A percentile compares a stretch with the other conserved stretches of the same genome.
Conservation (phyloP, 768 basidiomycete species). For the Naganishia onofrii region DNA sequence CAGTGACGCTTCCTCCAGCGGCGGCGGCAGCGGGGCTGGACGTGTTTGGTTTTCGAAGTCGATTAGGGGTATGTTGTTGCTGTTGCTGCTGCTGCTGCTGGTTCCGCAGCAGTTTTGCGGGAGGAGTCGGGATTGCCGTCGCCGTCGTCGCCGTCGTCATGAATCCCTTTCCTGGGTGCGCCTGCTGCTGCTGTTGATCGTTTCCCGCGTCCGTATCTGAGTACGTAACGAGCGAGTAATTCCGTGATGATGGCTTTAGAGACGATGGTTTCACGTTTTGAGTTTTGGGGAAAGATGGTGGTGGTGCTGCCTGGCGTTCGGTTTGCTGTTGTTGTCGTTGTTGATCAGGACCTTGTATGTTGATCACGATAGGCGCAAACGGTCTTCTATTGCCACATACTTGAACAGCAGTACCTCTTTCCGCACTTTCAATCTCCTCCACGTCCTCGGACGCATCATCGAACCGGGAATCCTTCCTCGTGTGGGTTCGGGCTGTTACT, state of each 20-base stretch:
- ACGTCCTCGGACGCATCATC: conserved; percentile 7
- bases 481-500: no score
- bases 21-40: no score
- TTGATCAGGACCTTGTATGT: neutral
- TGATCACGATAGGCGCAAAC: neutral
- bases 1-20: no score
- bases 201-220: neutral
- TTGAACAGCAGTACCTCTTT: no score
- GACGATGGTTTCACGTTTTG: neutral
- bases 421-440: no score
- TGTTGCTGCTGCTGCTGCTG: no score
- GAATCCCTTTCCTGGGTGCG: no score
- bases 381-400: neutral
- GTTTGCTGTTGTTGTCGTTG: neutral
- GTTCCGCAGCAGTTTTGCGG: no score
- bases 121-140: no score
- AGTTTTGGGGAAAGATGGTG: neutral
- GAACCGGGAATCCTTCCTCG: conserved; percentile 8
- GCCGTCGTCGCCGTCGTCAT: no score
- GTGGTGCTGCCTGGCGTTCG: no score
- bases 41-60: conserved; percentile 1
- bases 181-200: no score
- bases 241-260: neutral
- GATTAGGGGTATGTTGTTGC: neutral
- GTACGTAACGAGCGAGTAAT: neutral